Conservation (phyloP, 106 monocot genomes). For the Xerophyta viscosa region DNA sequence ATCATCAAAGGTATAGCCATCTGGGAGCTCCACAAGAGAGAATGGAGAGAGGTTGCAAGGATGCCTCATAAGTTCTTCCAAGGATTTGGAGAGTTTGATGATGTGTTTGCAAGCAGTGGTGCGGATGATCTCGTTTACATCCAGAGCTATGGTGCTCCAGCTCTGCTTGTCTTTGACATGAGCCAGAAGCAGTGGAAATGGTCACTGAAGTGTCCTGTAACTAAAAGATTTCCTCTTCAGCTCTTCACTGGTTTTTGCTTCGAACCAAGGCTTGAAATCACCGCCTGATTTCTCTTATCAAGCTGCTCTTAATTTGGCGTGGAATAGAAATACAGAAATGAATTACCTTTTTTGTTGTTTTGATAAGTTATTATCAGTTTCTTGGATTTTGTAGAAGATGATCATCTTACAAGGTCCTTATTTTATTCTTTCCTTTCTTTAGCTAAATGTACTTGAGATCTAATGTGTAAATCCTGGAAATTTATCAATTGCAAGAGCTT, state of each 20-base stretch:
- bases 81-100: constrained; percentile 88
- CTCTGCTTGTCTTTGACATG: constrained; percentile 67
- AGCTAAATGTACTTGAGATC: too few species aligned
- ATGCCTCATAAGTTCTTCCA: too few species aligned
- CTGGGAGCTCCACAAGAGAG: constrained; percentile 76
- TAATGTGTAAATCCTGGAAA: too few species aligned
- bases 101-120: constrained; percentile 76
- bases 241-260: constrained; percentile 83
- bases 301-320: neutral
- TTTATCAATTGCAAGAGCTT: too few species aligned
- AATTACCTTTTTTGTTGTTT: too few species aligned
- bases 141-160: constrained; percentile 69
- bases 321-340: too few species aligned
- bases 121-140: constrained; percentile 61
- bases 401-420: too few species aligned
- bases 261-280: constrained; percentile 63
- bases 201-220: constrained; percentile 66
- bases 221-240: constrained; percentile 77
- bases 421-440: too few species aligned
- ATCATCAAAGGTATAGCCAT: constrained; percentile 91
- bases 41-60: too few species aligned
- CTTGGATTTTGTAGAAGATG: too few species aligned
- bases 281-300: constrained; percentile 22
- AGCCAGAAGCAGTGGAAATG: constrained; percentile 70
- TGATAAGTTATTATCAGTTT: too few species aligned